Conservation (phyloP, 2,329 filamentous ascomycete genomes). For the Botrytis cinerea region DNA sequence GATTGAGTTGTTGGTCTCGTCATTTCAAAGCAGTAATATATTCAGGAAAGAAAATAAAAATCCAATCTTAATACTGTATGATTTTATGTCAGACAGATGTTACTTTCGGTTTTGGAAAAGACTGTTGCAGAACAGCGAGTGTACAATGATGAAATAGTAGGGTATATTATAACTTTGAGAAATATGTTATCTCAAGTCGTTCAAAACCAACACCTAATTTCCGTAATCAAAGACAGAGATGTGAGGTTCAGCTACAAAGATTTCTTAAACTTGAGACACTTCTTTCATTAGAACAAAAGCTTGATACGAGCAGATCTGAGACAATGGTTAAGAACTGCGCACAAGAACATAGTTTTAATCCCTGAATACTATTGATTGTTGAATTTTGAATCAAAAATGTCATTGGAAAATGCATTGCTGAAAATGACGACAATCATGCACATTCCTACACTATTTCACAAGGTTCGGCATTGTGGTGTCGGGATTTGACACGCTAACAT, state of each 20-base stretch:
- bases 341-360: not conserved
- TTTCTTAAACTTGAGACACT: not conserved
- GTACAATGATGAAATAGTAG: not conserved
- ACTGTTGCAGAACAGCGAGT: not conserved
- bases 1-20: not conserved
- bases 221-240: not conserved
- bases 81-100: not conserved
- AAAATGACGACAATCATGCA: not conserved
- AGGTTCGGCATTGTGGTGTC: not conserved
- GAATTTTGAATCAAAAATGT: not conserved
- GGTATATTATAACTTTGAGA: not conserved
- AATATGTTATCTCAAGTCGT: not conserved
- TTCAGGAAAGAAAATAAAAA: not conserved
- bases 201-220: not conserved
- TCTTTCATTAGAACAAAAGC: not conserved
- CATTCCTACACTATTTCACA: too few species aligned
- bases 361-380: not conserved
- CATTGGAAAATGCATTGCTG: not conserved
- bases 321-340: not conserved
- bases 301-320: not conserved
- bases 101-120: not conserved
- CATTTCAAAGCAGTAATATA: not conserved
- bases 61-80: not conserved
- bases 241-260: not conserved
- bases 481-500: not conserved